Percentiles rank a stretch among this genome's conserved stretches.
Conservation (phyloP, 139 green algal genomes). For the Gonium pectorale region DNA sequence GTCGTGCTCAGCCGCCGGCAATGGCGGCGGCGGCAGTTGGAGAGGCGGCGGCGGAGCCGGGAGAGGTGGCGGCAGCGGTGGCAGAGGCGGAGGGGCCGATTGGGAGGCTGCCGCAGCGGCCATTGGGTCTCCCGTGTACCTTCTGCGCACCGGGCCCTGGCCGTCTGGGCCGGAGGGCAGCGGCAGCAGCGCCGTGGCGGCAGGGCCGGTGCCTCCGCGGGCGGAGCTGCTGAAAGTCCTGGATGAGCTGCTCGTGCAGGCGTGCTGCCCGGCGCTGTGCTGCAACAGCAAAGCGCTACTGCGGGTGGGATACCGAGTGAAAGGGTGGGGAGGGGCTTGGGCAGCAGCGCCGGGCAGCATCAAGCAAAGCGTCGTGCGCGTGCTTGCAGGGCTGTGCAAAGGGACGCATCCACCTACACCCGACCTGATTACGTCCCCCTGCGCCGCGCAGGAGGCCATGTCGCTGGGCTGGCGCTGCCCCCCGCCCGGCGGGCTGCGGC, state of each 20-base stretch:
- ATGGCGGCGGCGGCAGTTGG: background rate
- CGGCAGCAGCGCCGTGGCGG: background rate
- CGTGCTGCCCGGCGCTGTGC: conserved; percentile 14
- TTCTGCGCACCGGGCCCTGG: background rate
- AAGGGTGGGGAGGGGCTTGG: background rate
- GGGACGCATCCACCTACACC: too few relatives aligned
- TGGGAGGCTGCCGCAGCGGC: background rate
- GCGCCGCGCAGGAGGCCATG: background rate
- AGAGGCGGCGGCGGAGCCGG: background rate
- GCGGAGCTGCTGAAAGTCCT: conserved; percentile 3
- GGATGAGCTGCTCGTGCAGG: conserved; percentile 2
- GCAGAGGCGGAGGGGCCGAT: background rate
- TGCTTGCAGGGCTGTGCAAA: too few relatives aligned
- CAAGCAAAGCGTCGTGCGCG: too few relatives aligned
- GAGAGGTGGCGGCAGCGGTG: background rate
- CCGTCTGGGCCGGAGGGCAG: background rate
- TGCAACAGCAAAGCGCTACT: conserved; percentile 37
- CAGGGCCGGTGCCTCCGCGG: background rate
- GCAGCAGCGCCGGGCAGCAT: too few relatives aligned
- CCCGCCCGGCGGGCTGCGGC: background rate
- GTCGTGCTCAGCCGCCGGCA: too few relatives aligned
- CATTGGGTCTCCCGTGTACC: background rate
- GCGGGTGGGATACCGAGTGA: background rate
- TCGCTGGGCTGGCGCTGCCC: conserved; percentile 2
- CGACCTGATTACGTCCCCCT: too few relatives aligned